Percentiles rank a stretch among this genome's conserved stretches.
Conservation (phyloP, 352 stramenopile species). For the Globisporangium carolinianum region DNA sequence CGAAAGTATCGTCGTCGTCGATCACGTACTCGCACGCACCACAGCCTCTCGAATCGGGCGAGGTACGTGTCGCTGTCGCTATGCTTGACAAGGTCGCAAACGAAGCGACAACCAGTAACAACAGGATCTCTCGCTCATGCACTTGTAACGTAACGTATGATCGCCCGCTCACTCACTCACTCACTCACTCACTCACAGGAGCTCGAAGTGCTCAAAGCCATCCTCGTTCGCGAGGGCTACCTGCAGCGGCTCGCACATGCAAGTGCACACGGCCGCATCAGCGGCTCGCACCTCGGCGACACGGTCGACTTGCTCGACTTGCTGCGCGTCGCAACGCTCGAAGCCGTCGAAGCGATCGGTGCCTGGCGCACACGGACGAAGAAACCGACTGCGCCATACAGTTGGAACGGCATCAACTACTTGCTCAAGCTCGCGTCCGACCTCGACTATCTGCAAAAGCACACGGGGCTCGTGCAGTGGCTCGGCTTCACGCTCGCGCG, state of each 20-base stretch:
- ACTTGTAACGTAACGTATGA: neutral
- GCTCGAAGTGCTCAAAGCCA: constrained; percentile 85
- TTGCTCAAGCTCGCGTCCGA: constrained; percentile 88
- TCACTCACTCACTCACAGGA: constrained; percentile 30
- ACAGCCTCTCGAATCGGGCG: constrained; percentile 36
- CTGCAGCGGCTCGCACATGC: constrained; percentile 60
- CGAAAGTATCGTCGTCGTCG: constrained; percentile 23
- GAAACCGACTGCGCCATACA: constrained; percentile 35
- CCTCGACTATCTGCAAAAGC: constrained; percentile 85
- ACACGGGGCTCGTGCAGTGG: constrained; percentile 69
- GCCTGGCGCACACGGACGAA: constrained; percentile 53
- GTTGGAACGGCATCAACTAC: constrained; percentile 91
- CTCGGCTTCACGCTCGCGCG: constrained; percentile 77
- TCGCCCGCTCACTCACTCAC: neutral
- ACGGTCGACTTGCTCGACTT: constrained; percentile 86
- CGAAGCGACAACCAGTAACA: too few species aligned
- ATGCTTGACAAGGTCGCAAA: neutral
- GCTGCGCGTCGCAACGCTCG: constrained; percentile 78
- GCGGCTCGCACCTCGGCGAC: constrained; percentile 43
- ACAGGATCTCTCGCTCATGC: too few species aligned
- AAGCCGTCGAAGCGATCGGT: constrained; percentile 81
- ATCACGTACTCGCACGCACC: constrained; percentile 21
- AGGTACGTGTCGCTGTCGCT: constrained; percentile 20
- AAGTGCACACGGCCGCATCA: constrained; percentile 31
- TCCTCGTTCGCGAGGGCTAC: constrained; percentile 87